A percentile compares a stretch with the other conserved stretches of the same genome.
Conservation (phyloP, 768 basidiomycete genomes). For the Boletus vinaceobasis region DNA sequence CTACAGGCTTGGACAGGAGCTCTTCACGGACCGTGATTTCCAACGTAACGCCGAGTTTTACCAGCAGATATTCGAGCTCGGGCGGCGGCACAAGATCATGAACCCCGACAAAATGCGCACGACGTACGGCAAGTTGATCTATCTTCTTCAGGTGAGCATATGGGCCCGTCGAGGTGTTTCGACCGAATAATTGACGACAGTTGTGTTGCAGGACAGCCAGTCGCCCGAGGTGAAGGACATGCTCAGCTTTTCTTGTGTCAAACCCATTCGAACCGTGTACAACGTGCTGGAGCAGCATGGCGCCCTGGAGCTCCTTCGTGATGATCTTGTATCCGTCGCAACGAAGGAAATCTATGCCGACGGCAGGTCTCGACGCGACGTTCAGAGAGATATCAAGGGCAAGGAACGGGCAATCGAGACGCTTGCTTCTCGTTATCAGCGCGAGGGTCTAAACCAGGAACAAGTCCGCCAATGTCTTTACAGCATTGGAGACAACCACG, state of each 20-base stretch:
- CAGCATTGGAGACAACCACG: constrained; percentile 87
- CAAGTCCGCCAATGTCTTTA: constrained; percentile 75
- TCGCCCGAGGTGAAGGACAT: constrained; percentile 77
- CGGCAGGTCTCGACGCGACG: constrained; percentile 64
- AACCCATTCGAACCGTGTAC: constrained; percentile 75
- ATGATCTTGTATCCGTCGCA: constrained; percentile 70
- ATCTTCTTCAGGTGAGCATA: constrained; percentile 66
- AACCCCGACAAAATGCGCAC: constrained; percentile 91
- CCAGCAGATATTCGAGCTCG: constrained; percentile 76
- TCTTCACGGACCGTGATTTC: constrained; percentile 81
- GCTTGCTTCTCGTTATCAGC: constrained; percentile 61
- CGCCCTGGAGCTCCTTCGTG: constrained; percentile 68
- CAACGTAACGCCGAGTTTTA: constrained; percentile 77
- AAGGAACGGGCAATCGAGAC: constrained; percentile 85
- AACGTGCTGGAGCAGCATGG: constrained; percentile 58
- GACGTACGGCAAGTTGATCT: constrained; percentile 84
- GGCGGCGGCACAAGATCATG: constrained; percentile 86
- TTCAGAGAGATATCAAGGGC: constrained; percentile 78
- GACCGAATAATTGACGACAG: background rate
- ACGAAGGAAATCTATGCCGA: constrained; percentile 83
- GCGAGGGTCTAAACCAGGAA: constrained; percentile 59
- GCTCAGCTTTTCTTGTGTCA: constrained; percentile 74
- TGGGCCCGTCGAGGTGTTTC: background rate
- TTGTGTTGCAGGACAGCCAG: constrained; percentile 69
- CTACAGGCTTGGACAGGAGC: constrained; percentile 85